A percentile compares a stretch with the other conserved stretches of the same genome.
phyloP scores from a whole-genome alignment of 306 rosid genomes.

The Benincasa hispida region DNA sequence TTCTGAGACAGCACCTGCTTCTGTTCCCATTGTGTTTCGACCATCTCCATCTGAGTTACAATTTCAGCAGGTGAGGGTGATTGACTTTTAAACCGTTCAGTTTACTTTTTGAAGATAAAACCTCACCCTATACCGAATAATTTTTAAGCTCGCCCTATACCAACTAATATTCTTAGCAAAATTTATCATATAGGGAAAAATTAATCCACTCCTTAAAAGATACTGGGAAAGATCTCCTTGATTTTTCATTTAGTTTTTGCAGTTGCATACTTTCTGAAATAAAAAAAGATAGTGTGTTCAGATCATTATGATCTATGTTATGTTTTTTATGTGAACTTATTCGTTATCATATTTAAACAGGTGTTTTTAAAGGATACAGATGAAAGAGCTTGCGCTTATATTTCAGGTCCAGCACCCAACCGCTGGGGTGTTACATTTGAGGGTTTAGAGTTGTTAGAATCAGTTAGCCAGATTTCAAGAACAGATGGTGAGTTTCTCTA shows the following conservation, averaged over 20 bases:
- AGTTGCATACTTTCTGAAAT: neutral
- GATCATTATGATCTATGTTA: neutral
- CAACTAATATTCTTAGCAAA: neutral
- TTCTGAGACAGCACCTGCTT: conserved; percentile 20
- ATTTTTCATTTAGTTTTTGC: neutral
- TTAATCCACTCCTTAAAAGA: neutral
- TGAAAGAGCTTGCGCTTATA: conserved; percentile 98
- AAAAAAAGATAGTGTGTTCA: neutral
- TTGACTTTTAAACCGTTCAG: conserved; percentile 5
- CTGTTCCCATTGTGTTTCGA: conserved; percentile 55
- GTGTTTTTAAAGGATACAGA: conserved; percentile 90
- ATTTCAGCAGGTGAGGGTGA: conserved; percentile 69
- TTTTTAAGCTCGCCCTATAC: neutral
- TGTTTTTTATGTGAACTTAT: neutral
- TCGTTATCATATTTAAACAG: conserved; percentile 25
- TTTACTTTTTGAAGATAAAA: neutral
- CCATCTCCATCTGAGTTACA: conserved; percentile 59
- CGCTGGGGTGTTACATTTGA: conserved; percentile 96
- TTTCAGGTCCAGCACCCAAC: conserved; percentile 98
- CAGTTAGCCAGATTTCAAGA: conserved; percentile 26
- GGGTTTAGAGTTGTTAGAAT: conserved; percentile 53
- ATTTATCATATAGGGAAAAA: neutral
- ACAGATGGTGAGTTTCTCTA: conserved; percentile 36
- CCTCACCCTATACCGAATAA: neutral
- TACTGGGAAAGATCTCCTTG: neutral